Conservation (phyloP, 1,284 basidiomycete genomes). For the Cutaneotrichosporon mucoides region DNA sequence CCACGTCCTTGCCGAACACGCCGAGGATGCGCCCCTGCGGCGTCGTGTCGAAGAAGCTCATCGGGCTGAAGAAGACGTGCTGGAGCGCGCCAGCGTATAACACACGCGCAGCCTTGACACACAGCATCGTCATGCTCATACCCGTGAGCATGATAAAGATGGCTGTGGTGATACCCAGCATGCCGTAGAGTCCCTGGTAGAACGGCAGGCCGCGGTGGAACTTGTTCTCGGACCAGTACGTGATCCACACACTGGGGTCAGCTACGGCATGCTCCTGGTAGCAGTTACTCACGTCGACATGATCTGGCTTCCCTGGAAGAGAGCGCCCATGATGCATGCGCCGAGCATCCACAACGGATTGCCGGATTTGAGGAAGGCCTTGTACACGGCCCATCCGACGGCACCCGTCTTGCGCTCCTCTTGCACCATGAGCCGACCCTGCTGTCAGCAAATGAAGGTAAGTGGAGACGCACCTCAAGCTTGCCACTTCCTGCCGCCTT, state of each 20-base stretch:
- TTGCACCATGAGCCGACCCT: slow-evolving; percentile 16
- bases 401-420: slow-evolving; percentile 39
- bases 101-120: slow-evolving; percentile 59
- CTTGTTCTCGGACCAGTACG: slow-evolving; percentile 63
- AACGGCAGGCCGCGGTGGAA: slow-evolving; percentile 48
- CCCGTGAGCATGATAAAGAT: slow-evolving; percentile 63
- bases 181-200: slow-evolving; percentile 69
- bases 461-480: slow-evolving; percentile 44
- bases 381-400: slow-evolving; percentile 29
- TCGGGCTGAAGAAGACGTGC: slow-evolving; percentile 63
- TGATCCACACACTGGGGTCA: slow-evolving; percentile 20
- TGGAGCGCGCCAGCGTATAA: slow-evolving; percentile 57
- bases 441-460: not conserved
- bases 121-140: slow-evolving; percentile 56
- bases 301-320: slow-evolving; percentile 12
- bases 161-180: slow-evolving; percentile 55
- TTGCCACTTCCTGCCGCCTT: slow-evolving; percentile 59
- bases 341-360: slow-evolving; percentile 12
- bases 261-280: not conserved
- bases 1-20: slow-evolving; percentile 56
- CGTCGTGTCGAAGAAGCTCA: slow-evolving; percentile 67
- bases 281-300: slow-evolving; percentile 4
- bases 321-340: slow-evolving; percentile 6
- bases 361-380: slow-evolving; percentile 21
- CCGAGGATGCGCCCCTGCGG: slow-evolving; percentile 62